Conservation (phyloP, 768 basidiomycete genomes). For the Sistotremastrum niveocremeum region DNA sequence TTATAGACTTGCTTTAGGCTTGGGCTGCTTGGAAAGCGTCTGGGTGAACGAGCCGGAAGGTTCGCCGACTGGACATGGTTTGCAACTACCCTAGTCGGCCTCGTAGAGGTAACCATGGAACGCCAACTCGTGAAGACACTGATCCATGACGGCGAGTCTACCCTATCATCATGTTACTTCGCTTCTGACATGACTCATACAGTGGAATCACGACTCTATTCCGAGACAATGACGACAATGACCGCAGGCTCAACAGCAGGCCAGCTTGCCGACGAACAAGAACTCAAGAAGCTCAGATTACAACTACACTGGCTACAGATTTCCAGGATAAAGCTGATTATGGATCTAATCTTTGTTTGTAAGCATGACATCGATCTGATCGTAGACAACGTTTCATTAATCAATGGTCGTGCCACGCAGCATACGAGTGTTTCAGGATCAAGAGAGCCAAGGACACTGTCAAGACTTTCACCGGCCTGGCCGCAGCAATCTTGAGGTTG, state of each 20-base stretch:
- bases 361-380: constrained; percentile 14
- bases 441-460: constrained; percentile 45
- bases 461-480: constrained; percentile 54
- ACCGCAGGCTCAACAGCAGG: constrained; percentile 41
- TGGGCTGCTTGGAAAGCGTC: constrained; percentile 50
- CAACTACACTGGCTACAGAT: constrained; percentile 70
- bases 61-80: constrained; percentile 87
- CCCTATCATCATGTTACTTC: constrained; percentile 2
- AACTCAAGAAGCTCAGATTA: constrained; percentile 49
- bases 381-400: not conserved
- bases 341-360: constrained; percentile 88
- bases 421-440: constrained; percentile 67
- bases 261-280: constrained; percentile 52
- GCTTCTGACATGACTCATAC: constrained; percentile 3
- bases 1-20: constrained; percentile 16
- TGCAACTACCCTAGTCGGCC: constrained; percentile 58
- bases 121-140: constrained; percentile 52
- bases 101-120: constrained; percentile 78
- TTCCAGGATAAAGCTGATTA: constrained; percentile 54
- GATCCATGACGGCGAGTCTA: constrained; percentile 43
- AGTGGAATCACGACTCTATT: constrained; percentile 65
- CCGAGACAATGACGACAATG: constrained; percentile 57
- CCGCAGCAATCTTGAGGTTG: constrained; percentile 63
- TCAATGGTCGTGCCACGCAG: constrained; percentile 22
- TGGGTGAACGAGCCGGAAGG: constrained; percentile 56